These are phyloP conservation scores for Phytopythium delawarense DNA, from an alignment of 352 stramenopile genomes.

Conservation along the genomic window DNA sequence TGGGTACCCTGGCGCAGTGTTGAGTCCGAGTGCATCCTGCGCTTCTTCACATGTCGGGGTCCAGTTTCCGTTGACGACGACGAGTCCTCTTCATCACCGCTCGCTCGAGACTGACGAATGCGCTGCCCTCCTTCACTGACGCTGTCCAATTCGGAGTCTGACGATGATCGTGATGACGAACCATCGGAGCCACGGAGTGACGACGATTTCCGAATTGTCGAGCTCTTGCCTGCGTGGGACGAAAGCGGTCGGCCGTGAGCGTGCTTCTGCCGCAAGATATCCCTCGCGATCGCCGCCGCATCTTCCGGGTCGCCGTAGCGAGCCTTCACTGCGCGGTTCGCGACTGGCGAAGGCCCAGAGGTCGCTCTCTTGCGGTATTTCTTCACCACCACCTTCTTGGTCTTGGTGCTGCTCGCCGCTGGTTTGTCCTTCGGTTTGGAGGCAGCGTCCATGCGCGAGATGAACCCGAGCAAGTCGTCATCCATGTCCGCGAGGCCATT, in stretches of 20 bases:
- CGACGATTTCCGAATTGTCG: neutral
- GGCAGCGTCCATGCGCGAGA: constrained; percentile 30
- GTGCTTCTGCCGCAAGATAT: neutral
- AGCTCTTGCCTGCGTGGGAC: neutral
- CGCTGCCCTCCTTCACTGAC: neutral
- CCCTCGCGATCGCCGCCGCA: neutral
- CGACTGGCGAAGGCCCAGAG: constrained; percentile 20
- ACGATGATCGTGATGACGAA: neutral
- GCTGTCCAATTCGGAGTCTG: neutral
- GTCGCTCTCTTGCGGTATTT: constrained; percentile 19
- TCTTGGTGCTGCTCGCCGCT: constrained; percentile 2
- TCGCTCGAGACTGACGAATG: neutral
- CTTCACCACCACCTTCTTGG: constrained; percentile 11
- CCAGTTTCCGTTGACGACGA: neutral
- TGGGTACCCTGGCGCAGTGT: neutral
- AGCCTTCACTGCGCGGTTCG: constrained; percentile 15
- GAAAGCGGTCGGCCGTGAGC: neutral
- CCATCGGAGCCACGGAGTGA: neutral
- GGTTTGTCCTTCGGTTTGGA: constrained; percentile 16
- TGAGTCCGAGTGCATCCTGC: neutral
- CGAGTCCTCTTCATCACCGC: neutral
- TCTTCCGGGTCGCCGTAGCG: constrained; percentile 36
- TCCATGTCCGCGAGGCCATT: constrained; percentile 29
- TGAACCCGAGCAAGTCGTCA: constrained; percentile 26
- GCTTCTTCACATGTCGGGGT: neutral